Conservation (phyloP, 257 asterid genomes). For the Fraxinus cuspidata region DNA sequence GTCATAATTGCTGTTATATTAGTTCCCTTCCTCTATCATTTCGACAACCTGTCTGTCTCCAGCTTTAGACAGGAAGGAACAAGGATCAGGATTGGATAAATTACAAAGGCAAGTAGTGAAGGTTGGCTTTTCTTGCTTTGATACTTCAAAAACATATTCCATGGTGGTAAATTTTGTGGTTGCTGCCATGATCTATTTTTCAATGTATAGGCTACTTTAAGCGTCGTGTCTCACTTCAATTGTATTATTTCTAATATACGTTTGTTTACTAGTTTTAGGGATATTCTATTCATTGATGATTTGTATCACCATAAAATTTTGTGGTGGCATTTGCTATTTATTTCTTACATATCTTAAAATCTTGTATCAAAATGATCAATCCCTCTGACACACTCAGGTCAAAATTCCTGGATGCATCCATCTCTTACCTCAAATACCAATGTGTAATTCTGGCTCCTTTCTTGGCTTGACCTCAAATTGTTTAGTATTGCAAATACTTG, state of each 20-base stretch:
- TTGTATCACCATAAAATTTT: slow-evolving; percentile 13
- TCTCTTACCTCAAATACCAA: background rate
- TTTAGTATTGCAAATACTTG: background rate
- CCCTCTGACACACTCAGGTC: background rate
- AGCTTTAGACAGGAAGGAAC: background rate
- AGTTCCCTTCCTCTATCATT: slow-evolving; percentile 4
- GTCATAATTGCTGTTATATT: background rate
- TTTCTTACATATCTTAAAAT: too few species aligned
- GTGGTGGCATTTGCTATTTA: too few species aligned
- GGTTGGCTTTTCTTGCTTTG: slow-evolving; percentile 4
- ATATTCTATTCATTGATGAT: background rate
- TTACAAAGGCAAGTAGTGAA: slow-evolving; percentile 15
- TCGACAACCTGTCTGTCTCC: background rate
- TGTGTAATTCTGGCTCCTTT: background rate
- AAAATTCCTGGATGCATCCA: background rate
- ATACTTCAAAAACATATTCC: background rate
- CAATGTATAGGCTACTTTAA: slow-evolving; percentile 36
- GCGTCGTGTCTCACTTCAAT: background rate
- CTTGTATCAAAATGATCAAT: too few species aligned
- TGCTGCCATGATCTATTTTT: slow-evolving; percentile 27
- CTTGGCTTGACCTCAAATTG: background rate
- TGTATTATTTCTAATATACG: slow-evolving; percentile 24
- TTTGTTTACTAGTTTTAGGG: background rate
- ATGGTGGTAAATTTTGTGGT: slow-evolving; percentile 39
- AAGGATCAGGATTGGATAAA: slow-evolving; percentile 29